Conservation (phyloP, 2,329 filamentous ascomycete genomes). For the Lachnellula suecica region DNA sequence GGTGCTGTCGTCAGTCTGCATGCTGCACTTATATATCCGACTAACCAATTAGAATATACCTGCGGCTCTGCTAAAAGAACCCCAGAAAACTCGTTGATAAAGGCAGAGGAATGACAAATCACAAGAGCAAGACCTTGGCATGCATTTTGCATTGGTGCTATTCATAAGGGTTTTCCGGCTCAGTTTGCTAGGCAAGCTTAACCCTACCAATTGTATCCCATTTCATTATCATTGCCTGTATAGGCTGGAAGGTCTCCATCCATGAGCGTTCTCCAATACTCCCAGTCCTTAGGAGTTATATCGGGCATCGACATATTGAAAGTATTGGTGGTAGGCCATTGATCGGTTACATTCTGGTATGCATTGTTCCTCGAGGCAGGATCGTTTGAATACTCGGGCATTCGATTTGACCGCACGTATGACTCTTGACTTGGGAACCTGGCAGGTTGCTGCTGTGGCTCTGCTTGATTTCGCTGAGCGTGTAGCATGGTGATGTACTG, state of each 20-base stretch:
- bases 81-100: no score
- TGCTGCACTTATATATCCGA: neutral
- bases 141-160: no score
- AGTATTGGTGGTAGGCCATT: slow-evolving; percentile 8
- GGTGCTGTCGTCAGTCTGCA: slow-evolving; percentile 5
- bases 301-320: slow-evolving; percentile 23
- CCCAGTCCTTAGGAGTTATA: slow-evolving; percentile 28
- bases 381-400: neutral
- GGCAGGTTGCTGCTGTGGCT: slow-evolving; percentile 6
- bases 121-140: no score
- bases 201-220: neutral
- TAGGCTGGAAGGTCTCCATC: slow-evolving; percentile 28
- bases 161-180: no score
- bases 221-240: slow-evolving; percentile 4
- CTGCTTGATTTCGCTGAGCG: slow-evolving; percentile 21
- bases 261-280: slow-evolving; percentile 32
- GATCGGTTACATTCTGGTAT: slow-evolving; percentile 3
- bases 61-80: no score
- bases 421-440: neutral
- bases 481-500: slow-evolving; percentile 22
- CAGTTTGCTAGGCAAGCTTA: no score
- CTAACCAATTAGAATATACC: slow-evolving; percentile 3
- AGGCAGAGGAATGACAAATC: no score
- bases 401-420: neutral
- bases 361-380: neutral